Percentiles rank a stretch among this genome's conserved stretches.
phyloP scores from a whole-genome alignment of 805 yeast genomes.

The Candida adriatica region DNA sequence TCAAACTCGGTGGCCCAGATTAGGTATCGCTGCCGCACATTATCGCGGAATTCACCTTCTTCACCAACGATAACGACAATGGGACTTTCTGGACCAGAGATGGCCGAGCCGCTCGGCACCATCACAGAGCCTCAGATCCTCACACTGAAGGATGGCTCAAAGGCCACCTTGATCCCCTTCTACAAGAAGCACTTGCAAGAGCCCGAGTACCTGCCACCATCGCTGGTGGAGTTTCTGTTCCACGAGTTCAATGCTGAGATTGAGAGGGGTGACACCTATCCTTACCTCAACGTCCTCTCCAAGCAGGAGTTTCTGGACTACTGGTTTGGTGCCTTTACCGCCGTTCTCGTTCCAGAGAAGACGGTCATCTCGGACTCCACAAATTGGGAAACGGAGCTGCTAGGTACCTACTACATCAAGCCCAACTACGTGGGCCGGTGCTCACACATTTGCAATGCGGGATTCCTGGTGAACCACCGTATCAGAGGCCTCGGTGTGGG shows the following conservation, averaged over 20 bases:
- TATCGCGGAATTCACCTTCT: no score
- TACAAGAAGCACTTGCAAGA: constrained; percentile 30
- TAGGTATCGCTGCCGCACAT: no score
- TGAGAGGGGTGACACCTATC: constrained; percentile 72
- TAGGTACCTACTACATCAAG: constrained; percentile 76
- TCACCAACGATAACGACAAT: constrained; percentile 2
- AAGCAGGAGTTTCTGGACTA: constrained; percentile 49
- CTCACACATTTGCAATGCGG: constrained; percentile 84
- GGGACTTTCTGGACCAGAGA: constrained; percentile 26
- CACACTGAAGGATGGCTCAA: constrained; percentile 34
- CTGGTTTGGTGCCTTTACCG: constrained; percentile 65
- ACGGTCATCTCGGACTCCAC: constrained; percentile 15
- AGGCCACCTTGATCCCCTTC: constrained; percentile 58
- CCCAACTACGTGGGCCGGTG: constrained; percentile 86
- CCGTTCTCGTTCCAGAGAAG: constrained; percentile 45
- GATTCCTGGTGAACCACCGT: constrained; percentile 59
- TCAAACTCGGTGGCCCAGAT: no score
- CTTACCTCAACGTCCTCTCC: constrained; percentile 38
- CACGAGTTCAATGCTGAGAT: constrained; percentile 57
- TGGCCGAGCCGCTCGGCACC: constrained; percentile 25
- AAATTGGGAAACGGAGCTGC: constrained; percentile 39
- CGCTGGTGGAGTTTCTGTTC: constrained; percentile 39
- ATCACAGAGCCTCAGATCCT: constrained; percentile 30
- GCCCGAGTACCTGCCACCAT: constrained; percentile 36
- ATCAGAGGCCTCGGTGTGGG: constrained; percentile 70